Evolutionary conservation across 768 basidiomycete genomes (phyloP).

Genomic region (Leccinum variicolor): DNA sequence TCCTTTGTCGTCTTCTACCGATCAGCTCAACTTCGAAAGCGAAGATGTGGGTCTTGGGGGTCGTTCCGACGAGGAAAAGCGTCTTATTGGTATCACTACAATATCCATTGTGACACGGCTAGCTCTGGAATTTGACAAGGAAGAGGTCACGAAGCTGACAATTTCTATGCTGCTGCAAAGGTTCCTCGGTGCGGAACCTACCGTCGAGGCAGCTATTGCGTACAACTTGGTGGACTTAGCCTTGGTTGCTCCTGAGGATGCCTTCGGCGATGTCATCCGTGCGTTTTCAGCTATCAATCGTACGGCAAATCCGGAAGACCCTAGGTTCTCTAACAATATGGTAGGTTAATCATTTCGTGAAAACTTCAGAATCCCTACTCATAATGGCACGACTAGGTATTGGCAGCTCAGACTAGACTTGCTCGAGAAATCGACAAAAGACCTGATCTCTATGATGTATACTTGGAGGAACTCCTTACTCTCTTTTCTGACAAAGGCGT

Average conservation of each 20-base stretch:
- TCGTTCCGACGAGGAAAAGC: conserved; percentile 79
- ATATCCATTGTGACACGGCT: conserved; percentile 88
- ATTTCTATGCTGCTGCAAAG: conserved; percentile 92
- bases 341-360: conserved; percentile 34
- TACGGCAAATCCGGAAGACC: conserved; percentile 85
- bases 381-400: conserved; percentile 45
- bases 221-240: conserved; percentile 91
- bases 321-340: conserved; percentile 87
- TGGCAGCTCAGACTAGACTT: conserved; percentile 88
- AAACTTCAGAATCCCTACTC: background rate
- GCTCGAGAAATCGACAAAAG: conserved; percentile 74
- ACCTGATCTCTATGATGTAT: conserved; percentile 74
- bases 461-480: conserved; percentile 79
- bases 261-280: conserved; percentile 81
- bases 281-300: conserved; percentile 84
- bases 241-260: conserved; percentile 66
- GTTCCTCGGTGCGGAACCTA: conserved; percentile 77
- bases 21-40: conserved; percentile 51
- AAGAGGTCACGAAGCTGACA: conserved; percentile 87
- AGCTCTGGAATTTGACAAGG: conserved; percentile 80
- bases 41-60: conserved; percentile 63
- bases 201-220: conserved; percentile 88
- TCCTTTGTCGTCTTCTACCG: conserved; percentile 33
- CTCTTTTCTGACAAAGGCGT: conserved; percentile 91
- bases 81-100: conserved; percentile 83